Evolutionary conservation across 805 yeast genomes (phyloP).

Genomic region (Maudiozyma saulgeensis): DNA sequence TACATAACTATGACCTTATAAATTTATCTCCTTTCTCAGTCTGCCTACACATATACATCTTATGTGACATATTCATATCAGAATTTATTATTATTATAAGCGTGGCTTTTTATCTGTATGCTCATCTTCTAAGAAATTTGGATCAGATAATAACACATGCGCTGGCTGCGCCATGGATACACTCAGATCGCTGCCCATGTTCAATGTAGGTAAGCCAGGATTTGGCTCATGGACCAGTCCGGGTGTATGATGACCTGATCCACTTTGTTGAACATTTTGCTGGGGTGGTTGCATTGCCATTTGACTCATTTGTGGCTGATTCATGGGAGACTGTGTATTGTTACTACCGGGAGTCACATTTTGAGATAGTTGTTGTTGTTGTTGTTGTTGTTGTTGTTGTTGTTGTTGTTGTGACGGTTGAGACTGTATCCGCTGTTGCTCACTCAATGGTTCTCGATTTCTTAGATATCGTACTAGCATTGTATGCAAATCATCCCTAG

Average conservation of each 20-base stretch:
- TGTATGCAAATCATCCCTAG: conserved; percentile 72
- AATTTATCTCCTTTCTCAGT: too few relatives aligned
- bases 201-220: background rate
- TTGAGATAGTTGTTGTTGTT: background rate
- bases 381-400: background rate
- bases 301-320: background rate
- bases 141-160: background rate
- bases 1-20: too few relatives aligned
- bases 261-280: background rate
- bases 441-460: conserved; percentile 34
- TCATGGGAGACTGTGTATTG: background rate
- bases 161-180: background rate
- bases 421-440: conserved; percentile 7
- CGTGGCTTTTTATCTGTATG: background rate
- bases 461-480: conserved; percentile 68
- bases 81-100: background rate
- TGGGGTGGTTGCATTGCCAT: background rate
- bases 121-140: background rate
- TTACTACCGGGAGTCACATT: background rate
- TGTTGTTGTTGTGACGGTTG: background rate
- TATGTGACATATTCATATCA: too few relatives aligned
- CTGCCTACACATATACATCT: too few relatives aligned
- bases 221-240: background rate
- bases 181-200: background rate
- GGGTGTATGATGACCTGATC: background rate